A percentile compares a stretch with the other conserved stretches of the same genome.
Evolutionary conservation across 169 alveolate species (phyloP).

Genomic region (Eimeria maxima): DNA sequence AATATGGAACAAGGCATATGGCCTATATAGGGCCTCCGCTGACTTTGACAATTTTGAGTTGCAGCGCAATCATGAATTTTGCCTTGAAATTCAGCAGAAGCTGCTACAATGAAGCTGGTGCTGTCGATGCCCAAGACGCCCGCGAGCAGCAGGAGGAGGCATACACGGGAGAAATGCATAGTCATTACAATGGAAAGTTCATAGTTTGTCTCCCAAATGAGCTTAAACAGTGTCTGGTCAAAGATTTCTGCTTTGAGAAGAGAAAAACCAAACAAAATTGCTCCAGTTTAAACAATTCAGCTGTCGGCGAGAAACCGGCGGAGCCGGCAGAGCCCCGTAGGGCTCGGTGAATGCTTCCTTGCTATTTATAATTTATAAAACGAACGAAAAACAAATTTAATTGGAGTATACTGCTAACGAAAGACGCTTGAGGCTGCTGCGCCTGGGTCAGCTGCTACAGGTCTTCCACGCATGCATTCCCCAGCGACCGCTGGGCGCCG

Average conservation of each 20-base stretch:
- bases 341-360: background rate
- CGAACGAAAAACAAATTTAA: background rate
- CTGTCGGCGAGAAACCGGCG: background rate
- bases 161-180: background rate
- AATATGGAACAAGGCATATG: background rate
- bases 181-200: background rate
- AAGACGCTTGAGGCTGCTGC: background rate
- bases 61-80: background rate
- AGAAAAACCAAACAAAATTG: no score
- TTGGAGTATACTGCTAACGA: background rate
- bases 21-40: background rate
- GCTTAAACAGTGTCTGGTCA: no score
- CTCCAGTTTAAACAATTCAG: background rate
- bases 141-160: slow-evolving; percentile 3
- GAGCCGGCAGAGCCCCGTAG: background rate
- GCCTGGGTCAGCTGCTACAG: background rate
- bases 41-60: background rate
- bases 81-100: background rate
- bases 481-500: no score
- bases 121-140: background rate
- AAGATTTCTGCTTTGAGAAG: background rate
- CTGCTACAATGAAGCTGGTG: background rate
- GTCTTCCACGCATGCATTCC: background rate
- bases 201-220: background rate
- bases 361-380: background rate